These are phyloP conservation scores for Annulohypoxylon nitens DNA, from an alignment of 495 filamentous ascomycete genomes.

Conservation along the genomic window DNA sequence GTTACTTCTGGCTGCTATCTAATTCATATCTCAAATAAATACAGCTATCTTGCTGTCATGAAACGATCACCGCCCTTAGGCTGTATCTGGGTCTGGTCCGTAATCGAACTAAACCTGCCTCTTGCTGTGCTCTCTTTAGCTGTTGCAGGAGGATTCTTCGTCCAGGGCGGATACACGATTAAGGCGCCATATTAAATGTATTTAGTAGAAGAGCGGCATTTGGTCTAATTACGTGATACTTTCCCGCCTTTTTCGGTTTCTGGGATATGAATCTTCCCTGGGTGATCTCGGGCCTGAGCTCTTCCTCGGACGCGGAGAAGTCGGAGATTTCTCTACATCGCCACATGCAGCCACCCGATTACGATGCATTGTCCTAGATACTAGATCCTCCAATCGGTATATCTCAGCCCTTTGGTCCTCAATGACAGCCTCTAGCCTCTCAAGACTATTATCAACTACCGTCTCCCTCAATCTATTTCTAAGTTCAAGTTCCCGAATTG, in stretches of 20 bases:
- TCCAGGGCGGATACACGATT: conserved; percentile 75
- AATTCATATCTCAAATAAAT: conserved; percentile 81
- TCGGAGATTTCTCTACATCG: conserved; percentile 18
- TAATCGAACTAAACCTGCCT: conserved; percentile 84
- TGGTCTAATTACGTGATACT: conserved; percentile 18
- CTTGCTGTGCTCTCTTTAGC: conserved; percentile 73
- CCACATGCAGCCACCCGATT: conserved; percentile 26
- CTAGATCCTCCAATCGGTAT: conserved; percentile 48
- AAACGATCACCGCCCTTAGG: conserved; percentile 90
- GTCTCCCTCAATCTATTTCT: conserved; percentile 39
- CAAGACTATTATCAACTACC: conserved; percentile 30
- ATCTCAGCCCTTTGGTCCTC: conserved; percentile 48
- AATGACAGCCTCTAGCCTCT: conserved; percentile 47
- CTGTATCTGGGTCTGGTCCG: conserved; percentile 92
- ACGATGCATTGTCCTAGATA: conserved; percentile 47
- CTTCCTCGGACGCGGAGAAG: conserved; percentile 21
- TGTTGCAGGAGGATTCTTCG: conserved; percentile 73
- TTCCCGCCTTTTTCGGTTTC: conserved; percentile 13
- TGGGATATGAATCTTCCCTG: conserved; percentile 8
- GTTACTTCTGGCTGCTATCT: conserved; percentile 77
- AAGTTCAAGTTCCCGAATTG: conserved; percentile 50
- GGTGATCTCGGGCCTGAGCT: neutral
- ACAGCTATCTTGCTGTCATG: conserved; percentile 89
- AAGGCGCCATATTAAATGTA: conserved; percentile 37
- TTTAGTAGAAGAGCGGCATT: neutral